These are phyloP conservation scores for Entomortierella parvispora DNA, from an alignment of 192 early-diverging fungal species.

Conservation along the genomic window DNA sequence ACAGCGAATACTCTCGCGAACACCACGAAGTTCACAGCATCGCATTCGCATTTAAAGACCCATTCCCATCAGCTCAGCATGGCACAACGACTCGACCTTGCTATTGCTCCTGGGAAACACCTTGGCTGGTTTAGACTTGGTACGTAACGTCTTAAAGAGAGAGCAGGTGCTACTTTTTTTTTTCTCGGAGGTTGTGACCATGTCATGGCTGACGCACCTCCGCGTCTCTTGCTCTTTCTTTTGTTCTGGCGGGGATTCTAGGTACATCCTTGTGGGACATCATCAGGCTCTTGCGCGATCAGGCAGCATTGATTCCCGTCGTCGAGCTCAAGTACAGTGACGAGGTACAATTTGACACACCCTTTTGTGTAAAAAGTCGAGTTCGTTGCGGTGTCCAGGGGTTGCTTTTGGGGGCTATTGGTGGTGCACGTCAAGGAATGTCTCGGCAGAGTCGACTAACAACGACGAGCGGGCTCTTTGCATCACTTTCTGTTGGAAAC, in stretches of 20 bases:
- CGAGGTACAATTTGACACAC: too few species aligned
- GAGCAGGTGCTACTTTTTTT: not conserved
- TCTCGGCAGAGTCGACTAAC: too few species aligned
- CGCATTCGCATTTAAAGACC: too few species aligned
- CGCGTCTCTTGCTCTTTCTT: too few species aligned
- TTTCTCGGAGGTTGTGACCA: not conserved
- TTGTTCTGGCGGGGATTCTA: too few species aligned
- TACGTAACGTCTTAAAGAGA: constrained; percentile 15
- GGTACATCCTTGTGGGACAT: constrained; percentile 73
- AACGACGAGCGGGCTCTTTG: too few species aligned
- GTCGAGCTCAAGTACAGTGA: constrained; percentile 74
- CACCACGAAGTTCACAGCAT: too few species aligned
- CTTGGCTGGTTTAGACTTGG: constrained; percentile 65
- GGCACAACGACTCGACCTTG: constrained; percentile 58
- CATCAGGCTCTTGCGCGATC: constrained; percentile 62
- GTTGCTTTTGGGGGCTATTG: too few species aligned
- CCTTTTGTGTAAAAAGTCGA: constrained; percentile 11
- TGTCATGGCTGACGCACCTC: not conserved
- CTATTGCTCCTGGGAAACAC: constrained; percentile 62
- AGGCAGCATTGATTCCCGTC: constrained; percentile 58
- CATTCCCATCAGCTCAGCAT: too few species aligned
- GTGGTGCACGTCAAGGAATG: too few species aligned
- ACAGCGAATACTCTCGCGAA: too few species aligned
- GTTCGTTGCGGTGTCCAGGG: constrained; percentile 3
- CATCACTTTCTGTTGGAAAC: not conserved